A percentile compares a stretch with the other conserved stretches of the same genome.
phyloP scores from a whole-genome alignment of 2,329 filamentous ascomycete species.

The Diplocarpon mali region DNA sequence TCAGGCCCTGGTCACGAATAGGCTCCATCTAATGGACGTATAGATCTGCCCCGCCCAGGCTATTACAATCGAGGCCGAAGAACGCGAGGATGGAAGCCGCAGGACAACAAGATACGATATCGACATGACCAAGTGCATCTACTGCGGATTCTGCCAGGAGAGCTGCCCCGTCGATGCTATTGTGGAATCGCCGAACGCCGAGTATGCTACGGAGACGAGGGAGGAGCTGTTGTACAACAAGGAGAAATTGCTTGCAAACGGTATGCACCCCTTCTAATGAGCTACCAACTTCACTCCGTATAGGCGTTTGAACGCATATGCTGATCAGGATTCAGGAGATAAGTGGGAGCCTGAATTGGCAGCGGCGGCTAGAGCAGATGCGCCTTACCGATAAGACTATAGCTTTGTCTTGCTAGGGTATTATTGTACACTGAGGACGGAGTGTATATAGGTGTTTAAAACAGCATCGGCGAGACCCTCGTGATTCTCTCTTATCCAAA shows the following conservation, averaged over 20 bases:
- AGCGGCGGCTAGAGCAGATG: constrained; percentile 82
- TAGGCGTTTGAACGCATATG: not conserved
- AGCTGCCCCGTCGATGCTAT: constrained; percentile 97
- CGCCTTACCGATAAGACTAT: constrained; percentile 65
- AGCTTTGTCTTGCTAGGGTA: constrained; percentile 4
- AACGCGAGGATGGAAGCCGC: constrained; percentile 89
- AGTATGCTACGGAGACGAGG: constrained; percentile 67
- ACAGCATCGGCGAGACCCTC: not conserved
- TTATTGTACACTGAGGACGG: constrained; percentile 19
- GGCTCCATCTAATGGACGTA: constrained; percentile 11
- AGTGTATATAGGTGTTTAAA: constrained; percentile 13
- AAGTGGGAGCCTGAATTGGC: constrained; percentile 98
- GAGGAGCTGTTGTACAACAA: constrained; percentile 98
- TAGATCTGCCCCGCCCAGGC: constrained; percentile 91
- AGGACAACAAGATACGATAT: constrained; percentile 97
- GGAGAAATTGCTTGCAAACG: constrained; percentile 79
- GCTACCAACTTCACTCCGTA: not conserved
- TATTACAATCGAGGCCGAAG: constrained; percentile 98
- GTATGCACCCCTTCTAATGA: not conserved
- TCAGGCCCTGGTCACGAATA: not conserved
- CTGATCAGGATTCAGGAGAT: constrained; percentile 39
- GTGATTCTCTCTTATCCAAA: not conserved
- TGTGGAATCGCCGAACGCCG: constrained; percentile 63
- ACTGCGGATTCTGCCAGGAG: constrained; percentile 98
- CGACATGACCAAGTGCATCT: constrained; percentile 99